Percentiles rank a stretch among this genome's conserved stretches.
phyloP scores from a whole-genome alignment of 1,284 basidiomycete genomes.

The Veloboletus limbatus region DNA sequence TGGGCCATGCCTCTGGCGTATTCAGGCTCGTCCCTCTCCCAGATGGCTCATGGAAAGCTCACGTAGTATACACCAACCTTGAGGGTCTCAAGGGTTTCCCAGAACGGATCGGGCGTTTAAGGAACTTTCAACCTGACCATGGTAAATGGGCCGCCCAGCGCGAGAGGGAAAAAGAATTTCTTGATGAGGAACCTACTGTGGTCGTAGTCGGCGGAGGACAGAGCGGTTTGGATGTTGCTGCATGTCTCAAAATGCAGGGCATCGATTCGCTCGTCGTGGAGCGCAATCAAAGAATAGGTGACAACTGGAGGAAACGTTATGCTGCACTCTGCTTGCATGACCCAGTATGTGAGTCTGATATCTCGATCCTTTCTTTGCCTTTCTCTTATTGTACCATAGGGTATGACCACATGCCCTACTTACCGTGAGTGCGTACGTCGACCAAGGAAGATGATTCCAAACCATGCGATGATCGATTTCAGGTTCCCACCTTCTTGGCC shows the following conservation, averaged over 20 bases:
- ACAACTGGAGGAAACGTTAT: conserved; percentile 33
- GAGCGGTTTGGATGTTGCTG: conserved; percentile 36
- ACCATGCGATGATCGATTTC: not conserved
- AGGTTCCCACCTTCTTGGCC: conserved; percentile 41
- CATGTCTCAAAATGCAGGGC: conserved; percentile 43
- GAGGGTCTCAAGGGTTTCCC: conserved; percentile 48
- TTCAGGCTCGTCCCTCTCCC: conserved; percentile 50
- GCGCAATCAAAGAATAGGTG: conserved; percentile 24
- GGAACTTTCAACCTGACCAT: conserved; percentile 42
- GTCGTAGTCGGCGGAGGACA: conserved; percentile 45
- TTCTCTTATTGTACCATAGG: conserved; percentile 13
- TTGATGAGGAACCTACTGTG: conserved; percentile 34
- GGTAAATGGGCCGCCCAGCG: conserved; percentile 38
- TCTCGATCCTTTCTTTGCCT: not conserved
- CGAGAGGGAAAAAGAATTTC: conserved; percentile 37
- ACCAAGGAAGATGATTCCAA: not conserved
- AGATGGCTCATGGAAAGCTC: conserved; percentile 48
- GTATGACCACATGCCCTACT: conserved; percentile 37
- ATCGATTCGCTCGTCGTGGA: conserved; percentile 38
- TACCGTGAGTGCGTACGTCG: conserved; percentile 30
- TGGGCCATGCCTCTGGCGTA: conserved; percentile 46
- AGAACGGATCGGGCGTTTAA: conserved; percentile 31
- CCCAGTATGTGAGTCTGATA: conserved; percentile 32
- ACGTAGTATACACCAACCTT: conserved; percentile 33
- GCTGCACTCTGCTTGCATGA: conserved; percentile 27